Base-by-base conservation (phyloP, 2,329 filamentous ascomycete genomes). In the Talaromyces sp. region DNA sequence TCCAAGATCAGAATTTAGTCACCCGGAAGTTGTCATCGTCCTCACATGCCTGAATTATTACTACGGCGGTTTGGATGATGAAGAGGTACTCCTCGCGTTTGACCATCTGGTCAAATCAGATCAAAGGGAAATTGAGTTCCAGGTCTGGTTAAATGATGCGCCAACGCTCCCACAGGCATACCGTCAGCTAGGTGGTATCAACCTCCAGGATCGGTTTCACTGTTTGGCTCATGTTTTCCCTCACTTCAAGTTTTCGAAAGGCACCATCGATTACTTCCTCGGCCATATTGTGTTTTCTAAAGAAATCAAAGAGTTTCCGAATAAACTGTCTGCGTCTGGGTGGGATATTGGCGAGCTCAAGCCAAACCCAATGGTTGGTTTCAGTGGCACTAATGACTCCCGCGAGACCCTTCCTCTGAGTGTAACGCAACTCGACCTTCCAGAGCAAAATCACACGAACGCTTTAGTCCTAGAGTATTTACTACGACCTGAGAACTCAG, bases 331-430 rank as follows among this genome's bases (percentile, higher is more conserved):
- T 0, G 82, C 86, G 0, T 91, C 88, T 0, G 52, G 62, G 11
- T 63, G 62, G 62, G 52, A 63, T 37, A 58, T 63, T 6, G 52
- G 62, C 22, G 79, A 82, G 31, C 3, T 54, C 33, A 62, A 47
- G 31, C 19, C 22, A 10, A 33, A 62, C 3, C 47, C 33, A 0
- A 87, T 83, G 0, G 88, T 86, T 0, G 90, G 89, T 0, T 92
- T 92, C 70, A 90, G 87, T 62, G 89, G 89, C 0, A 92, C 89
- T 0, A 88, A 87, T 31, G 89, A 92, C 68, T 86, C 84, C 0
- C 75, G 81, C 13, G 77, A 81, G 16, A 70, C 88, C 0, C 76
- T 92, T 0, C 89, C 89, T 0, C 69, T 88, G 0, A 76, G 70
- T 0, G 80, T 91, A 0, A 70, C 76, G 1, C 87, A 90, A 37